These are phyloP conservation scores for Volvox carteri DNA, from an alignment of 163 green algal genomes.

Conservation along the genomic window DNA sequence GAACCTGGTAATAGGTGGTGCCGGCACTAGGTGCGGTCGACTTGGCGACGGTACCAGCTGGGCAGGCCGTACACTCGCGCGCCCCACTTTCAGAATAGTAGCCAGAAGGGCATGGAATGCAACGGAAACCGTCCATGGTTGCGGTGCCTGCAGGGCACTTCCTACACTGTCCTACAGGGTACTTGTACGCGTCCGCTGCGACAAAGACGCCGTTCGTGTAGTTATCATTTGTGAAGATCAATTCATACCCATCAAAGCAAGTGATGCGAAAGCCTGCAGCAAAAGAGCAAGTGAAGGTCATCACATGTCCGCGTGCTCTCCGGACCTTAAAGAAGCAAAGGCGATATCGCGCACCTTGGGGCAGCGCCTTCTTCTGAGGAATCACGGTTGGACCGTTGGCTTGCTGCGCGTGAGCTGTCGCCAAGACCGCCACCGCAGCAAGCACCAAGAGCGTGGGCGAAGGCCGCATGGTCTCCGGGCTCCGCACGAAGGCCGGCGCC, in stretches of 20 bases:
- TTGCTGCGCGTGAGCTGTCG: neutral
- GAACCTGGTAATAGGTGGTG: conserved; percentile 31
- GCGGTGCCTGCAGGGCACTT: conserved; percentile 31
- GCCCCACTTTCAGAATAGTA: conserved; percentile 39
- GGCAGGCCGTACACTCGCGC: conserved; percentile 51
- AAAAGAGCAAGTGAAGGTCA: neutral
- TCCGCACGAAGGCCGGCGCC: conserved; percentile 27
- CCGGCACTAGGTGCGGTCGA: neutral
- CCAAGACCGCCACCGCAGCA: neutral
- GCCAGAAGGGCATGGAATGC: conserved; percentile 37
- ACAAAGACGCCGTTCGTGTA: conserved; percentile 23
- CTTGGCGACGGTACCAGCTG: conserved; percentile 16
- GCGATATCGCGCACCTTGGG: neutral
- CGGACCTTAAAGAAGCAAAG: no score
- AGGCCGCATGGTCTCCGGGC: conserved; percentile 31
- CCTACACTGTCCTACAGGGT: conserved; percentile 42
- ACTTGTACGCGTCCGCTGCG: neutral
- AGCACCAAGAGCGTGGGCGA: neutral
- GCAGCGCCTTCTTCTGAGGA: conserved; percentile 22
- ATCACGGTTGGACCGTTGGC: conserved; percentile 5
- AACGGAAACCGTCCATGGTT: conserved; percentile 52
- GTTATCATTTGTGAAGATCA: conserved; percentile 51
- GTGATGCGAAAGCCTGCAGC: conserved; percentile 39
- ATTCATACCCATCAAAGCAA: conserved; percentile 51
- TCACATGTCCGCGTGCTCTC: conserved; percentile 26